Conservation (phyloP, 768 basidiomycete species). For the Rhizopogon vesiculosus region DNA sequence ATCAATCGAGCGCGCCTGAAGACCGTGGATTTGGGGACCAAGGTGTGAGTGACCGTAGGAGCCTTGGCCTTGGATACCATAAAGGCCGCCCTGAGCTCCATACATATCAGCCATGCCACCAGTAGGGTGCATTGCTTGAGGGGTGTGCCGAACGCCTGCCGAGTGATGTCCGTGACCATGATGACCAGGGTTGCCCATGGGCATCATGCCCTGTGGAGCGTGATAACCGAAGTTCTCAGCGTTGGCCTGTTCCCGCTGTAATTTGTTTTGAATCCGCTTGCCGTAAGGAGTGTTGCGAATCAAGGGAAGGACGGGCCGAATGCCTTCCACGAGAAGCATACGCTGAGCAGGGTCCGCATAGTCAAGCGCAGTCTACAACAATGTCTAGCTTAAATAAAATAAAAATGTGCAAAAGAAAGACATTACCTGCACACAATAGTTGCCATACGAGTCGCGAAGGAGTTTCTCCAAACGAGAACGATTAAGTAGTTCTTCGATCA, state of each 20-base stretch:
- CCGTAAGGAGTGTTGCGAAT: conserved; percentile 99
- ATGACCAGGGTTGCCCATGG: conserved; percentile 47
- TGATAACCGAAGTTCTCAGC: conserved; percentile 53
- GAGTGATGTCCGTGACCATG: conserved; percentile 28
- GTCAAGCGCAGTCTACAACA: conserved; percentile 82
- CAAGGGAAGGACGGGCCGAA: conserved; percentile 95
- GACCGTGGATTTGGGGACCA: conserved; percentile 48
- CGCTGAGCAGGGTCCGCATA: conserved; percentile 96
- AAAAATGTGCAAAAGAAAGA: conserved; percentile 1
- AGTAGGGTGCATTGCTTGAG: conserved; percentile 45
- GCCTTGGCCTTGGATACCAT: conserved; percentile 52
- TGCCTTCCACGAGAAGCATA: conserved; percentile 89
- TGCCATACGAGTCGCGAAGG: conserved; percentile 92
- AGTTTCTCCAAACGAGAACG: conserved; percentile 93
- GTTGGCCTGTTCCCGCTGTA: conserved; percentile 91
- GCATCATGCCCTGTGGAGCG: conserved; percentile 55
- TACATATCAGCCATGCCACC: conserved; percentile 66
- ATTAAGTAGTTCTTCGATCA: conserved; percentile 94
- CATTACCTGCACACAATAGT: conserved; percentile 87
- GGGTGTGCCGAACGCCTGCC: conserved; percentile 50
- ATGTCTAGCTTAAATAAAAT: conserved; percentile 16
- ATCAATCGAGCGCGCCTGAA: conserved; percentile 74
- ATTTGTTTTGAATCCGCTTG: conserved; percentile 97
- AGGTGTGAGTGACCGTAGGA: conserved; percentile 57
- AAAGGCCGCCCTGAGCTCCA: conserved; percentile 55